phyloP scores from a whole-genome alignment of 352 stramenopile species.

The Globisporangium camurandrum region DNA sequence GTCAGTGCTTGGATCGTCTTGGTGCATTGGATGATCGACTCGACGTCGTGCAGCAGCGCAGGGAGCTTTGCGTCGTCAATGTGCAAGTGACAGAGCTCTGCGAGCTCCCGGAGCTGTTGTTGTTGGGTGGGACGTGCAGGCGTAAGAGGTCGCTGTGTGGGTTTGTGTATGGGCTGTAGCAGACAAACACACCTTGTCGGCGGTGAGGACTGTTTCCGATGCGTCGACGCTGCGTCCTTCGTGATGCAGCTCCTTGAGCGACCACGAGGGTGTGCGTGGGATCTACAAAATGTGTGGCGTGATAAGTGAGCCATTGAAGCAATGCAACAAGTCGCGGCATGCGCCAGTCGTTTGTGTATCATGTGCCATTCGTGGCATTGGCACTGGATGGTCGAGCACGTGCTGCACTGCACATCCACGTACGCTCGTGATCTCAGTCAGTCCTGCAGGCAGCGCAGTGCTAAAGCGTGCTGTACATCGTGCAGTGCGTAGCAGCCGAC shows the following conservation, averaged over 20 bases:
- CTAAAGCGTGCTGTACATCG: conserved; percentile 3
- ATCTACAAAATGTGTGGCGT: conserved; percentile 25
- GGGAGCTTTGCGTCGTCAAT: conserved; percentile 66
- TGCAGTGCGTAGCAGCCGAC: not conserved
- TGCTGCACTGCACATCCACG: not conserved
- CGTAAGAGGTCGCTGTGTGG: not conserved
- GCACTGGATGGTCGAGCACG: not conserved
- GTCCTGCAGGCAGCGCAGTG: conserved; percentile 31
- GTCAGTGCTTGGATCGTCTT: conserved; percentile 82
- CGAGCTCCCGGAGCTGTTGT: conserved; percentile 66
- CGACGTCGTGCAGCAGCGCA: conserved; percentile 66
- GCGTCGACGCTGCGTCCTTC: conserved; percentile 34
- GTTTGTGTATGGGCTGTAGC: too few species aligned
- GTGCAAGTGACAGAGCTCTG: conserved; percentile 77
- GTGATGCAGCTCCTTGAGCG: conserved; percentile 69
- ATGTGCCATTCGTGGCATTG: not conserved
- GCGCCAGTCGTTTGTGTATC: too few species aligned
- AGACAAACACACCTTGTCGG: conserved; percentile 35
- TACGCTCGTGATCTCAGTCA: conserved; percentile 52
- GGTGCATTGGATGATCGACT: conserved; percentile 85
- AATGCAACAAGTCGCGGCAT: too few species aligned
- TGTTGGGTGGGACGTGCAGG: not conserved
- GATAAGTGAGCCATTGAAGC: too few species aligned
- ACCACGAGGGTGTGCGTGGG: conserved; percentile 72
- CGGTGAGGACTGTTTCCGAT: conserved; percentile 43